Base-by-base conservation (phyloP, 495 filamentous ascomycete genomes). In the Xylaria intraflava region DNA sequence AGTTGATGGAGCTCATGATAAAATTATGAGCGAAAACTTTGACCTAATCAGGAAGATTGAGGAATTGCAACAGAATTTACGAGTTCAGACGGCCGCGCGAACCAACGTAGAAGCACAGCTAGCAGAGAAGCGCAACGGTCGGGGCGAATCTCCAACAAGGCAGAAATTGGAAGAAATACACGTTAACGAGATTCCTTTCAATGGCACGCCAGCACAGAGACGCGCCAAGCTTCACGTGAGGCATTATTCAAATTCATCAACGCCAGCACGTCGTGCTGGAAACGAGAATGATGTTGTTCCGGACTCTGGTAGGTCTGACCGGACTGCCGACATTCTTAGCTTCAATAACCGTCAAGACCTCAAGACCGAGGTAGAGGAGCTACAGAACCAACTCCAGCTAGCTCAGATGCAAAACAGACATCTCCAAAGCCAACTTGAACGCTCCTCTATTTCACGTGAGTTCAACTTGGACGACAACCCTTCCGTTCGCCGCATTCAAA, bases 321-420 rank as follows among this genome's bases (percentile, higher is more conserved):
- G 83, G 26, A 96, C 92, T 0, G 85, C 91, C 35, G 93, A 97
- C 67, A 91, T 89, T 39, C 78, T 91, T 43, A 84, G 87, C 56
- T 94, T 87, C 70, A 90, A 94, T 64, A 88, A 86, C 59, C 83
- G 86, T 14, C 90, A 95, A 85, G 93, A 98, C 62, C 72, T 95
- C 50, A 91, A 89, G 31, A 82, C 88, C 10, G 92, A 98, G 62
- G 73, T 96, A 8, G 93, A 98, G 62, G 83, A 94, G 68, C 75
- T 95, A 41, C 93, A 96, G 63, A 97, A 94, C 65, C 90, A 95
- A 67, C 80, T 98, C 41, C 92, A 98, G 61, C 81, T 97, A 72
- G 85, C 87, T 7, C 86, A 97, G 69, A 96, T 98, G 89, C 88
- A 92, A 59, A 96, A 95, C 70, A 84, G 88, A 31, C 92, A 98